Conservation (phyloP, 768 basidiomycete species). For the Tephrocybe sp. region DNA sequence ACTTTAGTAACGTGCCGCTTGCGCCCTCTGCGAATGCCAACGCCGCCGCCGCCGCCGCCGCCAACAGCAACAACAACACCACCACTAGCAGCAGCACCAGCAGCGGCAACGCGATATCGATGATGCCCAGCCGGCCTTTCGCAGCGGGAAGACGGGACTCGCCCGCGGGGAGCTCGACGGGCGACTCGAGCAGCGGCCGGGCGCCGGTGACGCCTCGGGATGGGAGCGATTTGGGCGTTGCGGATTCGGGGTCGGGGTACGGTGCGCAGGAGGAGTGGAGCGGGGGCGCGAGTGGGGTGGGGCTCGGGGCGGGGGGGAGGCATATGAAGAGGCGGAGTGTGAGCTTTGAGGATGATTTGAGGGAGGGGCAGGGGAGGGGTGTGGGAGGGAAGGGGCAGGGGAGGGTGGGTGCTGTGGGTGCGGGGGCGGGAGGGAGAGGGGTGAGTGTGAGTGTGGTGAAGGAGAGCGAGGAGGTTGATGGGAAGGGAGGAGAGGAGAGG, state of each 20-base stretch:
- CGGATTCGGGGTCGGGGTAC: conserved; percentile 14
- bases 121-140: conserved; percentile 56
- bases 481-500: conserved; percentile 53
- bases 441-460: conserved; percentile 7
- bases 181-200: conserved; percentile 78
- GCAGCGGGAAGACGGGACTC: conserved; percentile 54
- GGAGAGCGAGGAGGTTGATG: conserved; percentile 28
- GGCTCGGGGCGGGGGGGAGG: conserved; percentile 24
- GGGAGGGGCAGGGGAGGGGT: conserved; percentile 10
- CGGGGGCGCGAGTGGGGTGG: conserved; percentile 36
- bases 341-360: conserved; percentile 60
- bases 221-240: conserved; percentile 62
- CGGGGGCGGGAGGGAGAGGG: conserved; percentile 12
- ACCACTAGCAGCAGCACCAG: too few species aligned
- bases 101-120: too few species aligned
- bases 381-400: conserved; percentile 10
- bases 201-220: conserved; percentile 77
- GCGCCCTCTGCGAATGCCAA: too few species aligned
- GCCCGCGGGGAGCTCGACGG: conserved; percentile 76
- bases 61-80: too few species aligned
- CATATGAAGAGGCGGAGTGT: conserved; percentile 64
- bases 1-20: neutral
- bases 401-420: conserved; percentile 4
- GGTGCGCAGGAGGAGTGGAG: conserved; percentile 24
- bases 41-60: too few species aligned